Base-by-base conservation (phyloP, 345 rosid genomes). In the Linum usitatissimum region DNA sequence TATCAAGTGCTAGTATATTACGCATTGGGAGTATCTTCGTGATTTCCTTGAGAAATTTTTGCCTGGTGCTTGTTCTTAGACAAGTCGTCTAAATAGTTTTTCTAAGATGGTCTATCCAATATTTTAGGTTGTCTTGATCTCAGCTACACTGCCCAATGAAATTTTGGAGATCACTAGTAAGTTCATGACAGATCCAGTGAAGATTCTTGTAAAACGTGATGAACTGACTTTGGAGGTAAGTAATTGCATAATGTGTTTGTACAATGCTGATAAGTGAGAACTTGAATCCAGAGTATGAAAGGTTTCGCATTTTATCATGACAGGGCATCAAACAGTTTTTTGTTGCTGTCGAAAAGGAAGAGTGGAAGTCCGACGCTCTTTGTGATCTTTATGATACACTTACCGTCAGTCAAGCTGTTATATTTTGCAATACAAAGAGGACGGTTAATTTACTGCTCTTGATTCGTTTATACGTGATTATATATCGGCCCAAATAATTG, bases 201-300 rank as follows among this genome's bases (percentile, higher is more conserved):
- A 88, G 83, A 93, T 90, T 66, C 93, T 93, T 51, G 97, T 90
- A 72, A 93, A 87, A 73, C 96, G 96, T 84, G 97, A 93, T 90
- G 96, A 90, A 76, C 76, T 93, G 87, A 93, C 97, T 56, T 70
- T 93, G 73, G 97, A 93, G 86, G 97, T 86, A 82, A 57, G 73
- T 61, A 14, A 7, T 49, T 34, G 12, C 7, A 53, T 42, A 14
- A 53, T 13, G n/a, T 8, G 51, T 3, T 39, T 30, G 39, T 53
- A 12, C 18, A 34, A 38, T n/a, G n/a, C n/a, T n/a, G n/a, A n/a
- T n/a, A n/a, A n/a, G n/a, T n/a, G n/a, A n/a, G n/a, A n/a, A n/a
- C n/a, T n/a, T n/a, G n/a, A n/a, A n/a, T n/a, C n/a, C n/a, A n/a
- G n/a, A n/a, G n/a, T n/a, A n/a, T n/a, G n/a, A n/a, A n/a, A n/a